Evolutionary conservation across 2,329 filamentous ascomycete genomes (phyloP).

Genomic region (Aspergillus sp.): DNA sequence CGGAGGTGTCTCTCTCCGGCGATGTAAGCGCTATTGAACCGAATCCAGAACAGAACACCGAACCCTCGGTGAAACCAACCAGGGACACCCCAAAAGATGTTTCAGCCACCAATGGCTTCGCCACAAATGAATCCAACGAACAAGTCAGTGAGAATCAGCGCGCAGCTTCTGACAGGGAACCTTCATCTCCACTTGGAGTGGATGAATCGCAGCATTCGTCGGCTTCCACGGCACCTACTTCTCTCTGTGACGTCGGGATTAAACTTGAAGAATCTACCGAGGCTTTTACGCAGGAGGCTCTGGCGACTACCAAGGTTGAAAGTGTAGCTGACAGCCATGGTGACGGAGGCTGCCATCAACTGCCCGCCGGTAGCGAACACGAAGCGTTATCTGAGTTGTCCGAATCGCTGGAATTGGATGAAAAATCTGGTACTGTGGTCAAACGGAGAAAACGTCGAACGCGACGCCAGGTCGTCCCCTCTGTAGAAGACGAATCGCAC

Average conservation of each 20-base stretch:
- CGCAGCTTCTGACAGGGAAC: conserved; percentile 21
- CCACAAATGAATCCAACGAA: conserved; percentile 5
- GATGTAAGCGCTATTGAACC: conserved; percentile 22
- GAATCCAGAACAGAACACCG: conserved; percentile 8
- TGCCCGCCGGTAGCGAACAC: conserved; percentile 16
- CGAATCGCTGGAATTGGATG: conserved; percentile 26
- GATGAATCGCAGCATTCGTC: conserved; percentile 34
- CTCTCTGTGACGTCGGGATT: conserved; percentile 26
- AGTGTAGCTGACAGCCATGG: conserved; percentile 7
- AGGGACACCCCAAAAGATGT: not conserved
- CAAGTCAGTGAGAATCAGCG: conserved; percentile 8
- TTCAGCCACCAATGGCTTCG: not conserved
- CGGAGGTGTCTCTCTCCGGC: conserved; percentile 35
- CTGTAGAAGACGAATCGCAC: conserved; percentile 36
- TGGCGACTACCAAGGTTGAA: not conserved
- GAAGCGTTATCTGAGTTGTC: conserved; percentile 26
- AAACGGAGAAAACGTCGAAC: conserved; percentile 19
- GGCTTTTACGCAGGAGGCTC: not conserved
- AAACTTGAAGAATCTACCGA: conserved; percentile 12
- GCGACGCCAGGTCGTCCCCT: conserved; percentile 29
- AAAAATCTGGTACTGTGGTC: conserved; percentile 18
- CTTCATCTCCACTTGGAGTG: conserved; percentile 23
- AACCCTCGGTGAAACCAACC: conserved; percentile 3
- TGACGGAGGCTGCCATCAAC: conserved; percentile 6
- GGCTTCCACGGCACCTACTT: conserved; percentile 37